Evolutionary conservation across 2,329 filamentous ascomycete species (phyloP).

Genomic region (Penicillium griseofulvum): DNA sequence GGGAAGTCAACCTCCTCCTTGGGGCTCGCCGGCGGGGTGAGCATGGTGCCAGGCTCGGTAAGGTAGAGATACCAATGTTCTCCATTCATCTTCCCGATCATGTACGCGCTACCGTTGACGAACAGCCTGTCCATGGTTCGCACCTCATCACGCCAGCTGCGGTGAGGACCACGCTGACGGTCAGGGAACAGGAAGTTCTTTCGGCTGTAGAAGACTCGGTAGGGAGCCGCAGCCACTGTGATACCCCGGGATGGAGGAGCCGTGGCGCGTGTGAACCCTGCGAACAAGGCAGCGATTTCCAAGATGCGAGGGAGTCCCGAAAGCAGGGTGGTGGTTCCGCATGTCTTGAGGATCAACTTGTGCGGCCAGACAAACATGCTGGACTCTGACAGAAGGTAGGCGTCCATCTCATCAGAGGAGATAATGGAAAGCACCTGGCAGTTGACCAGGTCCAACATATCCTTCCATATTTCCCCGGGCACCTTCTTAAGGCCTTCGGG

Average conservation of each 20-base stretch:
- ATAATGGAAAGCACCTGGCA: slow-evolving; percentile 97
- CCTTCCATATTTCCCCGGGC: slow-evolving; percentile 80
- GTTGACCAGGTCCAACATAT: slow-evolving; percentile 96
- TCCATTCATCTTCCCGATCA: slow-evolving; percentile 99
- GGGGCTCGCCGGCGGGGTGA: slow-evolving; percentile 82
- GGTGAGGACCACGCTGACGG: slow-evolving; percentile 88
- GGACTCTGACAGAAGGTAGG: slow-evolving; percentile 94
- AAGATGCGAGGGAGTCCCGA: slow-evolving; percentile 86
- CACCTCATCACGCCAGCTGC: slow-evolving; percentile 97
- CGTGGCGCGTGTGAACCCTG: slow-evolving; percentile 82
- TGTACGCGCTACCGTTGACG: slow-evolving; percentile 89
- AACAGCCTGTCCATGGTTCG: slow-evolving; percentile 90
- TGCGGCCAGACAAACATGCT: slow-evolving; percentile 99
- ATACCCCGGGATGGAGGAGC: slow-evolving; percentile 65
- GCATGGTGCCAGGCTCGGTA: slow-evolving; percentile 74
- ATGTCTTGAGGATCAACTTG: slow-evolving; percentile 98
- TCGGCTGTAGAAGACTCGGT: slow-evolving; percentile 96
- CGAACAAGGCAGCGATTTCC: slow-evolving; percentile 82
- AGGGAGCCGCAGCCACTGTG: slow-evolving; percentile 76
- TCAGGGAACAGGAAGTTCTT: slow-evolving; percentile 98
- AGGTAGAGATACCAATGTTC: slow-evolving; percentile 99
- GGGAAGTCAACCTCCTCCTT: slow-evolving; percentile 46
- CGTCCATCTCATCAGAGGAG: slow-evolving; percentile 89
- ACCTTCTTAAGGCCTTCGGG: slow-evolving; percentile 83
- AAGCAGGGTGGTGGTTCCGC: slow-evolving; percentile 91